A percentile compares a stretch with the other conserved stretches of the same genome.
These are phyloP conservation scores for Fomitopsis palustris DNA, from an alignment of 1,284 basidiomycete genomes.

Conservation along the genomic window DNA sequence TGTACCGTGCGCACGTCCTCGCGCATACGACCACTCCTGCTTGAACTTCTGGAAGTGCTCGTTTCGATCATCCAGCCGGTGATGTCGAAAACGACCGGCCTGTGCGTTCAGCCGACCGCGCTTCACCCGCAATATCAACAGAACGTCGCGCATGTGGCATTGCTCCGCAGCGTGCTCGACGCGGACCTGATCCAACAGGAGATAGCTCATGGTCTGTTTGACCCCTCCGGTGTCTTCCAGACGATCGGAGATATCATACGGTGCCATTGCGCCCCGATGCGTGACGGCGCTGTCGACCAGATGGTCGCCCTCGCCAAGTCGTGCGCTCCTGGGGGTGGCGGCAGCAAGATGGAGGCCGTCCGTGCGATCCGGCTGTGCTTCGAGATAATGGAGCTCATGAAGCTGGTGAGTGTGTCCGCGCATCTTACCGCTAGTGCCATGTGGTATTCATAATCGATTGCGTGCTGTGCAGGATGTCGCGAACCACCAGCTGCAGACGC, in stretches of 20 bases:
- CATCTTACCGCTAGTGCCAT: neutral
- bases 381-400: conserved; percentile 93
- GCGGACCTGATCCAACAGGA: conserved; percentile 79
- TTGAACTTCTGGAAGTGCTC: conserved; percentile 80
- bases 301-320: conserved; percentile 73
- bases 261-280: conserved; percentile 90
- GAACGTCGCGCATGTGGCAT: conserved; percentile 47
- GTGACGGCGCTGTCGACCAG: conserved; percentile 79
- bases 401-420: conserved; percentile 60
- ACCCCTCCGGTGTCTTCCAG: conserved; percentile 77
- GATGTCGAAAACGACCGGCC: conserved; percentile 11
- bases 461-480: conserved; percentile 73
- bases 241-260: conserved; percentile 83
- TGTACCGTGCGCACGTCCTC: conserved; percentile 70
- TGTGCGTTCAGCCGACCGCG: conserved; percentile 24
- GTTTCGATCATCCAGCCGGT: conserved; percentile 79
- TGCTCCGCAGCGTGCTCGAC: conserved; percentile 62
- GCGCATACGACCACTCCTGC: conserved; percentile 69
- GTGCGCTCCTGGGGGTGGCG: conserved; percentile 48
- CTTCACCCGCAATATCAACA: conserved; percentile 27
- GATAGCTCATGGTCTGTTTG: conserved; percentile 74
- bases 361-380: conserved; percentile 81
- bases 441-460: neutral
- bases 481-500: conserved; percentile 89
- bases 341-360: conserved; percentile 64